Base-by-base conservation (phyloP, 2,329 filamentous ascomycete genomes). In the Colletotrichum plurivorum region DNA sequence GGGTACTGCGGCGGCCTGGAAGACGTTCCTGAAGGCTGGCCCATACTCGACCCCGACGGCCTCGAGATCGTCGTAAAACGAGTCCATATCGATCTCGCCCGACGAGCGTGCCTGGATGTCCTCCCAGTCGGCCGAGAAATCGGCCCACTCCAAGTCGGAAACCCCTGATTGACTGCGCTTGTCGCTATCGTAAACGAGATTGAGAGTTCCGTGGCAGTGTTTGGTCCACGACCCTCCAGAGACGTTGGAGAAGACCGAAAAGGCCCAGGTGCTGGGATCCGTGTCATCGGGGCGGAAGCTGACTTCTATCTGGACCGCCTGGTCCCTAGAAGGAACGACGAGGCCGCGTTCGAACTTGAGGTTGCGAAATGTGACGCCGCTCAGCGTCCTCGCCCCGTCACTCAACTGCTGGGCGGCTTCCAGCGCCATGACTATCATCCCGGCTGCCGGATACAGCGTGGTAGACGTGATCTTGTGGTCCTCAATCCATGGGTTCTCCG, bases 391-490 rank as follows among this genome's bases (percentile, higher is more conserved):
- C 0, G 18, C 20, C 5, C 13, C 25, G 3, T 64, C 65, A 4
- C 12, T 10, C n/a, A 67, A 13, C 12, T 36, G 43, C 3, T 18
- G 46, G 1, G 71, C 63, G 6, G 67, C 72, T 27, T 73, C 73
- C 12, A 72, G 53, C 4, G 58, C 67, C 69, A 81, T 75, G 12
- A 78, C 77, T 3, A 78, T 73, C 36, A 75, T 73, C 36, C 79
- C 81, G 9, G 77, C 75, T 8, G 76, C 79, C 60, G 82, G 78
- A 58, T 80, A 81, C 70, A 84, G 80, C 62, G 79, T 78, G 25
- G 82, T 76, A 66, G 77, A 82, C 58, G 83, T 79, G 73, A 85
- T 82, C 16, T 74, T 73, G 73, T 86, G 85, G 69, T 86, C 83
- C 63, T 82, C 74, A 15, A 84, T 79, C 67, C 86, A 86, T 8